A percentile compares a stretch with the other conserved stretches of the same genome.
Conservation (phyloP, 2,329 filamentous ascomycete genomes). For the Colletotrichum filicis region DNA sequence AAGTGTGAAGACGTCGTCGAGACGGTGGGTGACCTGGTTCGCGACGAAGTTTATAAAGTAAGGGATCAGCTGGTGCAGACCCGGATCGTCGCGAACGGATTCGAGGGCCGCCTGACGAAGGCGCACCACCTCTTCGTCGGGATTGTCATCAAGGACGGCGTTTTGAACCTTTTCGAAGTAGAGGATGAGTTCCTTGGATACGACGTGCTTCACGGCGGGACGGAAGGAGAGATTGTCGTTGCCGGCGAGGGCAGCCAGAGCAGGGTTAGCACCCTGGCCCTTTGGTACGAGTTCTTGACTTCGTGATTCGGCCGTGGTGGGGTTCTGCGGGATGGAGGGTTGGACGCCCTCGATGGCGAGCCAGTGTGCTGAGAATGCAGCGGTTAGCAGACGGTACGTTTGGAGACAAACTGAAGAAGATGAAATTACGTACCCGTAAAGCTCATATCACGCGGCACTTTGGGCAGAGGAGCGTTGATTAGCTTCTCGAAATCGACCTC, state of each 20-base stretch:
- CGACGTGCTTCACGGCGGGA: conserved; percentile 92
- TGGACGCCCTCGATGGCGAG: conserved; percentile 97
- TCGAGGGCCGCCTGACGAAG: conserved; percentile 87
- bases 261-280: conserved; percentile 87
- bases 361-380: conserved; percentile 79
- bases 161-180: conserved; percentile 97
- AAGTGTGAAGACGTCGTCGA: conserved; percentile 90
- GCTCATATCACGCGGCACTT: conserved; percentile 91
- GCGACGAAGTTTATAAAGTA: conserved; percentile 97
- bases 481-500: conserved; percentile 99
- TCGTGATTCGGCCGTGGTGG: conserved; percentile 84
- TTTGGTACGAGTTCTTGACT: conserved; percentile 90
- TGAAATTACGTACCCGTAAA: conserved; percentile 76
- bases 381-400: conserved; percentile 37
- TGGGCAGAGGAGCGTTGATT: conserved; percentile 95
- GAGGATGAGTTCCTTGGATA: conserved; percentile 94
- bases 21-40: conserved; percentile 93
- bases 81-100: conserved; percentile 88
- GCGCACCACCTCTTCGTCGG: conserved; percentile 77
- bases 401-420: background rate
- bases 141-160: conserved; percentile 87
- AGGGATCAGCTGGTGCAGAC: conserved; percentile 92
- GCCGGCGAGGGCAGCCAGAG: conserved; percentile 84
- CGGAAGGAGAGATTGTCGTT: conserved; percentile 87
- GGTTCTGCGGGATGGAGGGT: conserved; percentile 95